Base-by-base conservation (phyloP, 306 rosid genomes). In the Rosa chinensis region DNA sequence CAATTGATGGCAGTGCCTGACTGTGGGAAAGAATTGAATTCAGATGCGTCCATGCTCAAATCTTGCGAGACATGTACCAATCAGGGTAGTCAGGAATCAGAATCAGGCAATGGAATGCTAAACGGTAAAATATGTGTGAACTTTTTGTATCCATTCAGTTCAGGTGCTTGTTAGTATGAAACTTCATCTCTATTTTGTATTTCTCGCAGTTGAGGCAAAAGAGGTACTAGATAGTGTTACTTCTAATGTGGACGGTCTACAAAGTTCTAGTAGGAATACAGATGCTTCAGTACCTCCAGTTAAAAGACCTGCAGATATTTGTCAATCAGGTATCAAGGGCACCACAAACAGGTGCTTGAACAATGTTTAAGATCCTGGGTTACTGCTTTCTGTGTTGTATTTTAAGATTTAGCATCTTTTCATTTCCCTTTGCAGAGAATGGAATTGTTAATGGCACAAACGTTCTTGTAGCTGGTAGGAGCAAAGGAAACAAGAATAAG, bases 271-370 rank as follows among this genome's bases (percentile, higher is more conserved):
- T 8, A 72, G 77, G 78, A 78, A 74, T 78, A 76, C 59, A n/a
- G 87, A 85, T 76, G 58, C 84, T 79, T 85, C 87, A 56, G 80
- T 80, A 53, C 83, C 81, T 90, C 84, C 92, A 69, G 88, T 82
- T 74, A 90, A 91, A 93, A 95, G 97, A 83, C 84, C 92, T 80
- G 91, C 87, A 66, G 82, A 79, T 70, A 79, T 80, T 81, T 83
- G 84, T 81, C 85, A 79, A 86, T 87, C 85, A 90, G 97, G 94
- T 92, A 85, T 61, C 82, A 58, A 71, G 66, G 78, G 28, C 39
- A 39, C 55, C 55, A 62, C 75, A 74, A 42, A 64, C 14, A 78
- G 83, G 68, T 59, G 52, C 63, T 50, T 55, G 70, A 73, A 52
- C 74, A 73, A 16, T 70, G 66, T 63, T 14, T 32, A 64, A 6